Conservation (phyloP, 306 rosid genomes). For the Dryas alaskensis region DNA sequence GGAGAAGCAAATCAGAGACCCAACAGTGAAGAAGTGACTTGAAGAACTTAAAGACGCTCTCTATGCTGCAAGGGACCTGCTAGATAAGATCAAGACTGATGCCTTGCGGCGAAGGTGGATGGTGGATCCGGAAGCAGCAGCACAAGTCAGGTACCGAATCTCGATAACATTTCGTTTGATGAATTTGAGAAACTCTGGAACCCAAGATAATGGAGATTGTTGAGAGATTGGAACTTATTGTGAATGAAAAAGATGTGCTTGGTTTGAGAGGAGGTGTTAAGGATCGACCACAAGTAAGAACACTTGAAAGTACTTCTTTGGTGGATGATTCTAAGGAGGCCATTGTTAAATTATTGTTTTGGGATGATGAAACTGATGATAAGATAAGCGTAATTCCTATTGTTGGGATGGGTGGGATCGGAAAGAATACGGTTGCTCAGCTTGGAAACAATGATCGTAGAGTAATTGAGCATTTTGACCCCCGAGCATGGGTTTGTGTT, state of each 20-base stretch:
- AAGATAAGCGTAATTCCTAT: constrained; percentile 17
- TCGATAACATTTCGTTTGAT: not conserved
- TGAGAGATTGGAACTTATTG: not conserved
- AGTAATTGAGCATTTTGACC: not conserved
- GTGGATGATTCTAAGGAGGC: not conserved
- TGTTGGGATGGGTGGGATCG: constrained; percentile 27
- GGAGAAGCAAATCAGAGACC: constrained; percentile 21
- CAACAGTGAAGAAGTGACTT: constrained; percentile 25
- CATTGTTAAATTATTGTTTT: not conserved
- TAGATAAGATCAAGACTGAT: constrained; percentile 36
- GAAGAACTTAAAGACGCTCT: not conserved
- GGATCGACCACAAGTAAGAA: not conserved
- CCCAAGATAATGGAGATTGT: not conserved
- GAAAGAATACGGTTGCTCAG: not conserved
- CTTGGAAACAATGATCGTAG: not conserved
- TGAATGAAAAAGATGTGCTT: not conserved
- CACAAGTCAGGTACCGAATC: not conserved
- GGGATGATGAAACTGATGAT: not conserved
- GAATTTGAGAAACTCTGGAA: not conserved
- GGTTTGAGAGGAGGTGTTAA: constrained; percentile 6
- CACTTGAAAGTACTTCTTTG: constrained; percentile 6
- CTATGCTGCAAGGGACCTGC: constrained; percentile 18
- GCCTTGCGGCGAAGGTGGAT: constrained; percentile 10
- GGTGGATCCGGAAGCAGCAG: not conserved
- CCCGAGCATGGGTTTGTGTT: constrained; percentile 10